phyloP scores from a whole-genome alignment of 192 early-diverging fungal genomes.

The Coemansia sp. region DNA sequence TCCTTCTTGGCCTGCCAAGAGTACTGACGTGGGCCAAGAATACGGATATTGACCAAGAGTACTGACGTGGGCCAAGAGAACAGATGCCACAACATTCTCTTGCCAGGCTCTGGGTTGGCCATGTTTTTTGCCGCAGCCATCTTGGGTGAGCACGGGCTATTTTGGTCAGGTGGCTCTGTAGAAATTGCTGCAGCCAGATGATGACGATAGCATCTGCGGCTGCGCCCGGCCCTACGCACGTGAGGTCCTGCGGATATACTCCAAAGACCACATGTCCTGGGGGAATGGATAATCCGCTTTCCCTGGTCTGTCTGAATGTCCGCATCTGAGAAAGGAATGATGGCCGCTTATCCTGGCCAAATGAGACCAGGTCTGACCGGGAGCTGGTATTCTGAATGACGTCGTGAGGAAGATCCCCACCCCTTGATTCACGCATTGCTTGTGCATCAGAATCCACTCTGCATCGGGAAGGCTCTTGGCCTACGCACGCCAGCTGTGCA shows the following conservation, averaged over 20 bases:
- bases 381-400: not conserved
- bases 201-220: conserved; percentile 1
- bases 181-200: conserved; percentile 4
- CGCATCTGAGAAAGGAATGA: not conserved
- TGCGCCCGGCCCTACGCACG: not conserved
- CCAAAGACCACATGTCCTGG: conserved; percentile 2
- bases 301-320: not conserved
- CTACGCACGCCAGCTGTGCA: not conserved
- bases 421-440: not conserved
- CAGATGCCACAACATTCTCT: not conserved
- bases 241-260: not conserved
- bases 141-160: not conserved
- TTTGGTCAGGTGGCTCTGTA: conserved; percentile 4
- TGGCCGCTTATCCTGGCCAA: not conserved
- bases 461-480: not conserved
- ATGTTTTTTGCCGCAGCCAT: not conserved
- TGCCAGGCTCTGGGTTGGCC: not conserved
- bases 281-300: not conserved
- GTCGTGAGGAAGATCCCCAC: not conserved
- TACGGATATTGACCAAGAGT: not conserved
- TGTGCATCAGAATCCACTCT: not conserved
- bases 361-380: conserved; percentile 1
- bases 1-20: not conserved
- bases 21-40: not conserved
- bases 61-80: not conserved